Evolutionary conservation across 1,284 basidiomycete genomes (phyloP), one percentile per base, ranked within the genome.

Genomic region (Volvariella surrecta): DNA sequence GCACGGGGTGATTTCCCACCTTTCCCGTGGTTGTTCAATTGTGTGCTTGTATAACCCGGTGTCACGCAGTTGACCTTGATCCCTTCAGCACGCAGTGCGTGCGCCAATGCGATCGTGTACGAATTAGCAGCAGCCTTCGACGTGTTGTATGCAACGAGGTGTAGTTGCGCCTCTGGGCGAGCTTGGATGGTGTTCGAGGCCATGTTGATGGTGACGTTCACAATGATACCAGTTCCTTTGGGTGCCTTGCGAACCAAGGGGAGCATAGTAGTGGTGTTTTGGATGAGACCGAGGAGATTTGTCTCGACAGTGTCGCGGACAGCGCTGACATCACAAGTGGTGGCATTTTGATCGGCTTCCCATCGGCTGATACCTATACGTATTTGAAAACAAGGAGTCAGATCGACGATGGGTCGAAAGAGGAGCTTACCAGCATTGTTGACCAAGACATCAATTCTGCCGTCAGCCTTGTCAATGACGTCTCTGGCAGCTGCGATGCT

Each of bases 51-150:
- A 47, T 58, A 67, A 4, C 68, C 67, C 32, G 68, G 68, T 1
- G 68, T 67, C 2, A 65, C 58, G 2, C 52, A 46, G 40, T 65
- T 64, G 31, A 64, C 59, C 45, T 55, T 58, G 38, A 61, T 54
- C 4, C 52, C 55, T 38, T 59, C 55, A 2, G 40, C 42, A 18
- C 52, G 50, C 42, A 92, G 64, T 59, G 90, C 87, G 54, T 84
- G 68, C 0, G 87, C 80, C 42, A 92, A 70, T 44, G 83, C 78
- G 58, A 92, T 89, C 0, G 89, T 90, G 52, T 85, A 70, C 20
- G 75, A 78, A 66, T 89, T 90, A 51, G 90, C 80, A 2, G 83
- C 89, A 1, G 89, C 85, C 60, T 92, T 91, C 46, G 82, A 80
- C 2, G 61, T 55, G 39, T 58, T 58, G 20, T 58, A 58, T 3